These are phyloP conservation scores for Mycena sanguinolenta DNA, from an alignment of 768 basidiomycete species.

Conservation along the genomic window DNA sequence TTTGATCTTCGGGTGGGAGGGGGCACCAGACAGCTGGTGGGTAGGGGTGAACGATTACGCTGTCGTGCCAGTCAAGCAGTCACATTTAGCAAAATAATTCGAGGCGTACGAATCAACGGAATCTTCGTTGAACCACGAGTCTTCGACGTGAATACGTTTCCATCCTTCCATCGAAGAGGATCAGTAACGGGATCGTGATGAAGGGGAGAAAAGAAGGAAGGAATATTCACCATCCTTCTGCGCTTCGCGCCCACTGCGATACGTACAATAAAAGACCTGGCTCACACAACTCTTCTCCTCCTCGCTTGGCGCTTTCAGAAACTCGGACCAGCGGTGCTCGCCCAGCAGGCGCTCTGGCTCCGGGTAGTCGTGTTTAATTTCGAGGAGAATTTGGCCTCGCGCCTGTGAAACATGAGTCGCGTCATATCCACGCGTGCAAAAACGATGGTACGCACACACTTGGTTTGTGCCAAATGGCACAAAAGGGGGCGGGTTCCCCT, in stretches of 20 bases:
- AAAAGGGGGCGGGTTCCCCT: conserved; percentile 38
- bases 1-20: conserved; percentile 56
- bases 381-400: conserved; percentile 62
- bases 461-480: conserved; percentile 63
- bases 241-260: conserved; percentile 55
- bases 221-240: conserved; percentile 62
- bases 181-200: neutral
- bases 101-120: conserved; percentile 49
- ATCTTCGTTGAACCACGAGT: conserved; percentile 55
- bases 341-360: conserved; percentile 58
- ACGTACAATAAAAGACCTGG: conserved; percentile 59
- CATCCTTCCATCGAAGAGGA: conserved; percentile 54
- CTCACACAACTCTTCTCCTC: conserved; percentile 54
- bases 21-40: conserved; percentile 57
- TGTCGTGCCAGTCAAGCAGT: conserved; percentile 5
- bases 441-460: conserved; percentile 43
- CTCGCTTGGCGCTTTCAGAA: conserved; percentile 53
- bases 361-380: conserved; percentile 55
- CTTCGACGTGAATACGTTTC: conserved; percentile 60
- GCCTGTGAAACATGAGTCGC: conserved; percentile 45
- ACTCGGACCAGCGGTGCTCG: conserved; percentile 65
- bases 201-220: too few relatives aligned
- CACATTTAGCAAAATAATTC: neutral
- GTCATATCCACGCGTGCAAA: neutral
- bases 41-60: conserved; percentile 53